phyloP scores from a whole-genome alignment of 306 rosid genomes.

The Casuarina equisetifolia region DNA sequence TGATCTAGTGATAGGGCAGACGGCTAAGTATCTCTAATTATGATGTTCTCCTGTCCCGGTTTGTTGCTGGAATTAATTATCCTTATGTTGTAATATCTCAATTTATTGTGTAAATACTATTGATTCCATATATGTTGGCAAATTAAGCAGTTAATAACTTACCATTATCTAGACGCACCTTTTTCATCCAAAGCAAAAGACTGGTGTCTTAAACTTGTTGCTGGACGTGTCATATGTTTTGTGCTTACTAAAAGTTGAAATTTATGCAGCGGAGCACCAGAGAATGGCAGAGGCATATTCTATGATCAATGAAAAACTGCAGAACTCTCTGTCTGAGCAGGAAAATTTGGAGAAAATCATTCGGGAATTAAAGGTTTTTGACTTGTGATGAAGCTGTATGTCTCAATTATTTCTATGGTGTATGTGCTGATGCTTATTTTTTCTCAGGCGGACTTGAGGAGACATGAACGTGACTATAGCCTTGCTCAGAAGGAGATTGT shows the following conservation, averaged over 20 bases:
- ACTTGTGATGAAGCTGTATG: slow-evolving; percentile 1
- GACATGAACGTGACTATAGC: slow-evolving; percentile 69
- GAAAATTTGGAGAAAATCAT: slow-evolving; percentile 64
- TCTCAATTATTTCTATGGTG: background rate
- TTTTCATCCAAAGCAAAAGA: slow-evolving; percentile 13
- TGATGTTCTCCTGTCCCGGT: background rate
- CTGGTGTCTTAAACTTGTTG: slow-evolving; percentile 21
- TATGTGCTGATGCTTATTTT: slow-evolving; percentile 26
- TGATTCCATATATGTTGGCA: background rate
- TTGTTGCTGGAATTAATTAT: background rate
- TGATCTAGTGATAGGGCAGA: background rate
- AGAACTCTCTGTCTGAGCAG: slow-evolving; percentile 57
- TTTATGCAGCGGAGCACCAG: slow-evolving; percentile 81
- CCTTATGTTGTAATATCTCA: background rate
- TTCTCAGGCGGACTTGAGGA: slow-evolving; percentile 72
- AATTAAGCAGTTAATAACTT: background rate
- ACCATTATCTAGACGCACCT: background rate
- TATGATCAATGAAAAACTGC: slow-evolving; percentile 72
- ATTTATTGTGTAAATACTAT: background rate
- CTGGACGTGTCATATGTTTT: slow-evolving; percentile 10
- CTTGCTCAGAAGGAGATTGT: slow-evolving; percentile 69
- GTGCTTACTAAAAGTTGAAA: slow-evolving; percentile 15
- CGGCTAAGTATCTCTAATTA: background rate
- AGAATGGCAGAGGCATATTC: slow-evolving; percentile 83
- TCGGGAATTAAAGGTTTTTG: slow-evolving; percentile 70